phyloP scores from a whole-genome alignment of 2,329 filamentous ascomycete genomes.

The Lecanosticta acicola region DNA sequence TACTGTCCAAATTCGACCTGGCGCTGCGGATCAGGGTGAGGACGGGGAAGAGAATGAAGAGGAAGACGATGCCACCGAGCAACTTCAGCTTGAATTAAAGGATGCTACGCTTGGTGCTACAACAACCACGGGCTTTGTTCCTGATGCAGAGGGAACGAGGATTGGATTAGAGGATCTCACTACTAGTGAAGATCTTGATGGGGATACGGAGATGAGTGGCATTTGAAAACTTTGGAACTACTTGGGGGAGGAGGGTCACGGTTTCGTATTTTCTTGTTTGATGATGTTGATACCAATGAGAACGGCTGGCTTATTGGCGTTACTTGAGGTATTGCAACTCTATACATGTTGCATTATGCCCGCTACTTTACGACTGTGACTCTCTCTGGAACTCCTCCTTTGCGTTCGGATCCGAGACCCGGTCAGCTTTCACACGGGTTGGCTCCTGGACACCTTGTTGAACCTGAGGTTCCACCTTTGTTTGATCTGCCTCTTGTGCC shows the following conservation, averaged over 20 bases:
- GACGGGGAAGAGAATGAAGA: slow-evolving; percentile 19
- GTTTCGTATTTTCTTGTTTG: background rate
- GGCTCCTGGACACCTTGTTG: too few species aligned
- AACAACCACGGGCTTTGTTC: slow-evolving; percentile 24
- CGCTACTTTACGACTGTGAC: too few species aligned
- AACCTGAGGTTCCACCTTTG: too few species aligned
- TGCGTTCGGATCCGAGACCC: too few species aligned
- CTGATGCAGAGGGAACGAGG: slow-evolving; percentile 35
- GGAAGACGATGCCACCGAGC: slow-evolving; percentile 21
- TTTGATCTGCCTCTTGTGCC: too few species aligned
- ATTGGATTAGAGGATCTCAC: slow-evolving; percentile 25
- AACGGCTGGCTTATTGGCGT: background rate
- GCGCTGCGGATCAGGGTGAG: slow-evolving; percentile 8
- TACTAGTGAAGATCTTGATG: slow-evolving; percentile 21
- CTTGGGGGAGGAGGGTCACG: slow-evolving; percentile 4
- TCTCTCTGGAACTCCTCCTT: too few species aligned
- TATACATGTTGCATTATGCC: too few species aligned
- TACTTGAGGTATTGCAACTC: too few species aligned
- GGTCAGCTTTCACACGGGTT: too few species aligned
- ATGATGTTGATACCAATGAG: background rate
- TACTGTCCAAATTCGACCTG: background rate
- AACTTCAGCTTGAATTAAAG: slow-evolving; percentile 24
- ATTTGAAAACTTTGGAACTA: too few species aligned
- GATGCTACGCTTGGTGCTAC: slow-evolving; percentile 24
- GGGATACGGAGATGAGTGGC: slow-evolving; percentile 21